Base-by-base conservation (phyloP, 345 rosid species). In the Euclidium syriacum region DNA sequence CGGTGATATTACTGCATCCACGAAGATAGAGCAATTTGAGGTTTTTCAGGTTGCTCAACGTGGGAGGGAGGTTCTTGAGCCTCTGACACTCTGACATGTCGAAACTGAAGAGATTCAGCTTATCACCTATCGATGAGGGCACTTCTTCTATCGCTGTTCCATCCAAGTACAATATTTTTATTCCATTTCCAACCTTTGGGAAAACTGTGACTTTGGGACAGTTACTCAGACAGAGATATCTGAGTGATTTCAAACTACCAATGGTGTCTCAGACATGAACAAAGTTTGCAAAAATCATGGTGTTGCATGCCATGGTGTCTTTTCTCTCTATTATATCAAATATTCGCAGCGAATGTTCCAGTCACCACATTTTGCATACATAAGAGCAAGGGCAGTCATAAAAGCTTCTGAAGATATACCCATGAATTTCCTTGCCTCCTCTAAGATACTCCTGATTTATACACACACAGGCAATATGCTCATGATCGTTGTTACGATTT, bases 11-110 rank as follows among this genome's bases (percentile, higher is more conserved):
- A 7, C 30, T 48, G 72, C 72, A 67, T 26, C 72, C 64, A 46
- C 65, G 58, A 10, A 67, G 58, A 48, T 56, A 67, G 2, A 67
- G 50, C 7, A 36, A 63, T 39, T 63, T 63, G 11, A 63, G 49
- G 1, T 51, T 38, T 39, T 50, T 39, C 50, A 63, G 18, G 38
- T 63, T 63, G 26, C 38, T 36, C 58, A 63, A 12, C n/a, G 58
- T 51, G 22, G 12, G 39, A 36, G 58, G 68, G 1, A 63, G 49
- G 4, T 50, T 63, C 6, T 10, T 3, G 14, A 63, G 68, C 18
- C 58, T 63, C 29, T 38, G 29, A 50, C 68, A 63, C 19, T 38
- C 68, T 38, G 68, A 38, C 50, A 63, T 11, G 29, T 51, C 27
- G 19, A 63, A 29, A 16, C 19, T 58, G 7, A 7, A 10, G 22